Conservation (phyloP, 1,284 basidiomycete genomes). For the Microbotryomycetes sp. region DNA sequence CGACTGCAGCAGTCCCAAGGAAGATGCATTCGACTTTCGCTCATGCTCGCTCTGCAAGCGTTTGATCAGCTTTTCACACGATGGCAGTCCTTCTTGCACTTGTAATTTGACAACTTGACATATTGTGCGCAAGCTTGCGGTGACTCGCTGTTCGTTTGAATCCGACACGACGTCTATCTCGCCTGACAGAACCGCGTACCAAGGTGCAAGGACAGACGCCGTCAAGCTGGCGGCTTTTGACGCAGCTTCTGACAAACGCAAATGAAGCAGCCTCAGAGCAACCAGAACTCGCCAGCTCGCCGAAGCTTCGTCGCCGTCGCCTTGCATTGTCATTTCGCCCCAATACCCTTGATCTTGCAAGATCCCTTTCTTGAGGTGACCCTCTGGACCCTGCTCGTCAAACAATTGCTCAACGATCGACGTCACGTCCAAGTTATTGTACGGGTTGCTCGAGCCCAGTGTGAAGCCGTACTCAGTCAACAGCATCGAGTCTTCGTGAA, state of each 20-base stretch:
- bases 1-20: background rate
- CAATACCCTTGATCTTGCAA: slow-evolving; percentile 23
- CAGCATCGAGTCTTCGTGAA: slow-evolving; percentile 32
- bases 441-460: slow-evolving; percentile 28
- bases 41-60: slow-evolving; percentile 5
- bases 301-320: slow-evolving; percentile 1
- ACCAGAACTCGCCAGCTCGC: background rate
- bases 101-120: slow-evolving; percentile 1
- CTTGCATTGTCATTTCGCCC: slow-evolving; percentile 16
- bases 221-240: background rate
- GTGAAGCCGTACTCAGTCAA: slow-evolving; percentile 38
- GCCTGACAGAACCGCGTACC: slow-evolving; percentile 28
- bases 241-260: slow-evolving; percentile 15
- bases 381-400: slow-evolving; percentile 18
- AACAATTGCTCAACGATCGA: slow-evolving; percentile 28
- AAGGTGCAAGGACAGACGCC: slow-evolving; percentile 16
- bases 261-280: slow-evolving; percentile 18
- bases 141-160: slow-evolving; percentile 24
- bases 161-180: slow-evolving; percentile 22
- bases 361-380: slow-evolving; percentile 23
- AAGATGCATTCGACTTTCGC: background rate
- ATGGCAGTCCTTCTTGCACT: background rate
- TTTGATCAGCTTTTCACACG: slow-evolving; percentile 4
- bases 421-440: slow-evolving; percentile 33
- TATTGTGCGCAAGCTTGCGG: slow-evolving; percentile 4